Evolutionary conservation across 108 stramenopile species (phyloP), one percentile per base, ranked within the genome.

Genomic region (Fistulifera solaris): DNA sequence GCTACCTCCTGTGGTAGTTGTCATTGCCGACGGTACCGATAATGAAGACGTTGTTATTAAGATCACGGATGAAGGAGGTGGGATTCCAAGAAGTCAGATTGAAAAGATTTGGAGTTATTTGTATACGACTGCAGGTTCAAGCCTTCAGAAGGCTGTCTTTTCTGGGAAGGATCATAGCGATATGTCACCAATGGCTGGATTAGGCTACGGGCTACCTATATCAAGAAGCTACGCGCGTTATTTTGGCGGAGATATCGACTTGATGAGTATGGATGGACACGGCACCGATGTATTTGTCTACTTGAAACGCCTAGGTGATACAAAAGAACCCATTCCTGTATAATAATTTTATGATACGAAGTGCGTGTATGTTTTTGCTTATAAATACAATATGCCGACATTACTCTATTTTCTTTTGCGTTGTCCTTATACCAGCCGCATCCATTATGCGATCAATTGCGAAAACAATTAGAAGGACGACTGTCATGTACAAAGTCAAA

Each of bases 271-370:
- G 95, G 92, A 96, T 51, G 95, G 99, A 12, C 95, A 95, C 62
- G 99, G 99, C 15, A 98, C 99, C 0, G 99, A 99, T 78, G 96
- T 93, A 2, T 99, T 97, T 70, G 83, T 98, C 3, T 93, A 98
- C 59, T 72, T 98, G 55, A 75, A 79, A 11, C 54, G 93, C 48
- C 59, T 94, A 56, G 93, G 93, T 28, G 78, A 90, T 65, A 81
- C 70, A 25, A 75, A 70, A 45, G 93, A 94, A 55, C 89, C 93
- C 15, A 53, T 94, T 35, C 89, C 93, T 8, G 77, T 92, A 63
- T 92, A 70, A 66, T n/a, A 45, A 35, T 3, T 35, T 35, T 35
- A 35, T 35, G 31, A 35, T 35, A 35, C 31, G 3, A 35, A n/a
- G n/a, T n/a, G n/a, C n/a, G n/a, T n/a, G n/a, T n/a, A n/a, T n/a